Conservation (phyloP, 805 yeast species). For the Teunomyces barrocoloradensis region DNA sequence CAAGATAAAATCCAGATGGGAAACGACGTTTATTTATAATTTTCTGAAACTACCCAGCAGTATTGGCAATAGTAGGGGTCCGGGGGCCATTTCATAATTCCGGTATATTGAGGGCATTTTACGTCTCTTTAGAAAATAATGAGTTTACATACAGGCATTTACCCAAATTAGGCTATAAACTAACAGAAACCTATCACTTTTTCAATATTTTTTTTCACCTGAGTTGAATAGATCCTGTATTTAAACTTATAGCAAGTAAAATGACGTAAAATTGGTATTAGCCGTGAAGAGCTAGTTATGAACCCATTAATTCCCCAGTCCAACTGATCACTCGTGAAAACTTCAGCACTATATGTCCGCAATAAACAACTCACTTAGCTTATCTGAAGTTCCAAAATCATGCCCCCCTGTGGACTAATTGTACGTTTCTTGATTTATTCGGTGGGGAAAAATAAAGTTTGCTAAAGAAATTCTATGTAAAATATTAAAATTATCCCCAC, state of each 20-base stretch:
- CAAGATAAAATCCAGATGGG: neutral
- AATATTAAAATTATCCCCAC: neutral
- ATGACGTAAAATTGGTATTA: slow-evolving; percentile 1
- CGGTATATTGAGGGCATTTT: neutral
- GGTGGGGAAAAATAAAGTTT: neutral
- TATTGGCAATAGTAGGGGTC: neutral
- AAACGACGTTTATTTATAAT: slow-evolving; percentile 1
- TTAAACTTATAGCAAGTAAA: neutral
- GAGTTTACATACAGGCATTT: neutral
- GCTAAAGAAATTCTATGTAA: neutral
- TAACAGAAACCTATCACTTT: neutral
- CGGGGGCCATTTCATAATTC: neutral
- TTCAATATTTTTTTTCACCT: neutral
- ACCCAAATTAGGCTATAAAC: neutral
- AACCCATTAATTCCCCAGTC: neutral
- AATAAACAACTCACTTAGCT: neutral
- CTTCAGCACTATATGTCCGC: too few relatives aligned
- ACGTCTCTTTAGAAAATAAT: neutral
- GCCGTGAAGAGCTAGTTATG: neutral
- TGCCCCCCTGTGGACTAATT: neutral
- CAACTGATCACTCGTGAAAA: too few relatives aligned
- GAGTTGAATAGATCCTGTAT: neutral
- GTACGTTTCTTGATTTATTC: neutral
- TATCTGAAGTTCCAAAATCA: neutral
- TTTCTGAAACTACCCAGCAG: neutral